These are phyloP conservation scores for Schwanniomyces sp. DNA, from an alignment of 805 yeast species.

Conservation along the genomic window DNA sequence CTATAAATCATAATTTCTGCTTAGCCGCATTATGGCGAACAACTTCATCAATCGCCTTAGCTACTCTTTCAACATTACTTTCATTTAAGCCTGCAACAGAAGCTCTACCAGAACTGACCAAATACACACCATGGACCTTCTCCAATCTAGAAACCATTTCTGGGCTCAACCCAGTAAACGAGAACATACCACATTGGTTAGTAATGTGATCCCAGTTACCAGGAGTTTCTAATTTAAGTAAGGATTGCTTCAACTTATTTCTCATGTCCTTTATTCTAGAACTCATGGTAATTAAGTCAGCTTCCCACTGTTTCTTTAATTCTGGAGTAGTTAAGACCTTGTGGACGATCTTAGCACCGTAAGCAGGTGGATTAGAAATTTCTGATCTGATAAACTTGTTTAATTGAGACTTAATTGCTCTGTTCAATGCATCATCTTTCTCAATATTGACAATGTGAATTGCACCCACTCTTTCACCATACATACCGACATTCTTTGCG, in stretches of 20 bases:
- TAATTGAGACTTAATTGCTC: constrained; percentile 73
- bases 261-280: constrained; percentile 82
- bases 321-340: constrained; percentile 66
- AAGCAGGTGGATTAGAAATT: constrained; percentile 91
- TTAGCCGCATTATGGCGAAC: constrained; percentile 39
- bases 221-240: constrained; percentile 63
- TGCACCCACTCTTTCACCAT: constrained; percentile 97
- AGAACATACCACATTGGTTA: constrained; percentile 93
- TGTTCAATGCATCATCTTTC: constrained; percentile 37
- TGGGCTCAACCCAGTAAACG: constrained; percentile 82
- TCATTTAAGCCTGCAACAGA: constrained; percentile 92
- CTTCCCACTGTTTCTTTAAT: constrained; percentile 75
- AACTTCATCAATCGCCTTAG: constrained; percentile 78
- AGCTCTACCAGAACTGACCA: constrained; percentile 83
- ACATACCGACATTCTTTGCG: constrained; percentile 95
- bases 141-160: constrained; percentile 79
- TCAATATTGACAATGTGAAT: constrained; percentile 69
- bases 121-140: constrained; percentile 74
- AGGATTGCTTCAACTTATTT: constrained; percentile 55
- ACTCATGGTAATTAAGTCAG: constrained; percentile 84
- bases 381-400: constrained; percentile 76
- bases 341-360: constrained; percentile 90
- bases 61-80: constrained; percentile 73
- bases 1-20: constrained; percentile 17
- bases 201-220: constrained; percentile 93